These are phyloP conservation scores for Sparassis latifolia DNA, from an alignment of 1,284 basidiomycete species.

Conservation along the genomic window DNA sequence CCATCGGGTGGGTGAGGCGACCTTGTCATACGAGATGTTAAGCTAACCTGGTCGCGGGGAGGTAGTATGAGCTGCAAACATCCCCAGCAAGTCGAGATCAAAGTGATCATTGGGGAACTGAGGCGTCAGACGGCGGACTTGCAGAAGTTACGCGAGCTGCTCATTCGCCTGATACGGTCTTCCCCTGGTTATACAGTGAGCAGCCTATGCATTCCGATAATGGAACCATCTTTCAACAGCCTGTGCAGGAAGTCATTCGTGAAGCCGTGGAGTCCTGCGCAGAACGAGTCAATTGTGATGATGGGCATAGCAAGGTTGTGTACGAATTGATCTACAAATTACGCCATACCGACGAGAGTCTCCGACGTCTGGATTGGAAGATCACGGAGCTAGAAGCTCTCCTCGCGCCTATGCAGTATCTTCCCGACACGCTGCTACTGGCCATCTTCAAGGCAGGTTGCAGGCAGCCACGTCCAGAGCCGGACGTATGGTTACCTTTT, in stretches of 20 bases:
- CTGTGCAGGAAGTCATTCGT: too few relatives aligned
- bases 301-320: slow-evolving; percentile 1
- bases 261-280: too few relatives aligned
- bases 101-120: slow-evolving; percentile 9
- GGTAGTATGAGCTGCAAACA: background rate
- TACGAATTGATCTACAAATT: slow-evolving; percentile 8
- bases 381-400: slow-evolving; percentile 1
- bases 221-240: too few relatives aligned
- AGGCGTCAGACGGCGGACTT: slow-evolving; percentile 9
- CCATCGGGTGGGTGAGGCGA: too few relatives aligned
- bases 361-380: slow-evolving; percentile 4
- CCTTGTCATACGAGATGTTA: background rate
- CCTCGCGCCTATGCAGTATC: slow-evolving; percentile 2
- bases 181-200: slow-evolving; percentile 9
- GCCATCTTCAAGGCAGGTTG: slow-evolving; percentile 4
- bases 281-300: too few relatives aligned
- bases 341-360: slow-evolving; percentile 2
- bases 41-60: too few relatives aligned
- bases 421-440: background rate
- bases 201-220: background rate
- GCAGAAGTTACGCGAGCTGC: slow-evolving; percentile 6
- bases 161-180: slow-evolving; percentile 9
- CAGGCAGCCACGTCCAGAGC: background rate
- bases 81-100: slow-evolving; percentile 8
- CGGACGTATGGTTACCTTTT: slow-evolving; percentile 10